Percentiles rank a stretch among this genome's conserved stretches.
Evolutionary conservation across 495 filamentous ascomycete species (phyloP).

Genomic region (Aspergillus steynii): DNA sequence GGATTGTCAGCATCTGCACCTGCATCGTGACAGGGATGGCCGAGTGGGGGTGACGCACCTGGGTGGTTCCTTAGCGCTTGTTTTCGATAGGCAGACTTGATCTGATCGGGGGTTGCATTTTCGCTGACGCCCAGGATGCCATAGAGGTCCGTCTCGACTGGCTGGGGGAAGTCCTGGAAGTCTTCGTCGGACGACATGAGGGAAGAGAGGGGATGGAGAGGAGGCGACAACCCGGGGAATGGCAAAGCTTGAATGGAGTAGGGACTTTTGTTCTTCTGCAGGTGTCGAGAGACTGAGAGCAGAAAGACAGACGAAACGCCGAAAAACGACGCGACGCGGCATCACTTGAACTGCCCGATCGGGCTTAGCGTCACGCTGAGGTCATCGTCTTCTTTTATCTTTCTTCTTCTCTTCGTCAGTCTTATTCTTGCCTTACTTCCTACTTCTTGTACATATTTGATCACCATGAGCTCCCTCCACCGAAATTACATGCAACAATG

Average conservation of each 20-base stretch:
- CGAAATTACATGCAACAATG: constrained; percentile 68
- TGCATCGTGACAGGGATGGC: not conserved
- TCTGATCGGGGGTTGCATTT: constrained; percentile 71
- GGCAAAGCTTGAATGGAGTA: not conserved
- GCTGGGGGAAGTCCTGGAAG: constrained; percentile 38
- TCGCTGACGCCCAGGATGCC: constrained; percentile 74
- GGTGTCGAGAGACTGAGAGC: not conserved
- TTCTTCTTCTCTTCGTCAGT: not conserved
- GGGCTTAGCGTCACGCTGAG: constrained; percentile 1
- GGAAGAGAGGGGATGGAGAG: not conserved
- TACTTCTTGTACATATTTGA: not conserved
- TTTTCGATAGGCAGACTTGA: constrained; percentile 96
- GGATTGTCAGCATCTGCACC: constrained; percentile 11
- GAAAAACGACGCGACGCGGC: constrained; percentile 6
- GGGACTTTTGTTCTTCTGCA: too few relatives aligned
- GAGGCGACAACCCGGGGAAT: not conserved
- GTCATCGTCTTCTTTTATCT: not conserved
- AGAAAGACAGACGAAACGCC: not conserved
- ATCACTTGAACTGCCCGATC: constrained; percentile 9
- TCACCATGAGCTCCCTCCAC: constrained; percentile 47
- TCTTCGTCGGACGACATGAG: constrained; percentile 10
- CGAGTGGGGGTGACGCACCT: constrained; percentile 44
- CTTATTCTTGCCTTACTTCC: not conserved
- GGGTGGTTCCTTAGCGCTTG: constrained; percentile 87
- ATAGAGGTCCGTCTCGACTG: constrained; percentile 76